phyloP scores from a whole-genome alignment of 768 basidiomycete species.

The Auricularia cornea region DNA sequence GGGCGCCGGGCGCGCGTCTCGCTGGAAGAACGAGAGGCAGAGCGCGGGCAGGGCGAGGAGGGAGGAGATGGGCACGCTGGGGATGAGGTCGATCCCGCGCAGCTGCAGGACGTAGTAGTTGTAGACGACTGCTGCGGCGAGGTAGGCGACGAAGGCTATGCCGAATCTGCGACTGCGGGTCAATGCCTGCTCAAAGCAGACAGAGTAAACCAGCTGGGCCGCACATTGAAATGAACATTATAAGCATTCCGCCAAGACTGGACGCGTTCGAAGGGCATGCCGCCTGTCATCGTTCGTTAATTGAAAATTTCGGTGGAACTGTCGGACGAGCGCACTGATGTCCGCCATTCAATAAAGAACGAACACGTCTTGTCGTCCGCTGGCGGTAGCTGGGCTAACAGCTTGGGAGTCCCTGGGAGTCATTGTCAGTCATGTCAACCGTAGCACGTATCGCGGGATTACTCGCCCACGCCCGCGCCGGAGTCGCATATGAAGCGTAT shows the following conservation, averaged over 20 bases:
- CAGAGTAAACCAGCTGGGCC: slow-evolving; percentile 20
- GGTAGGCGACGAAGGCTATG: slow-evolving; percentile 52
- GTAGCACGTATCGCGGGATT: slow-evolving; percentile 15
- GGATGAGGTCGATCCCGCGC: slow-evolving; percentile 65
- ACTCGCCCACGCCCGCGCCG: slow-evolving; percentile 46
- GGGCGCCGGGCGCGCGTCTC: background rate
- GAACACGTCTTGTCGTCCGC: slow-evolving; percentile 61
- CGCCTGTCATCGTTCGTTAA: slow-evolving; percentile 31
- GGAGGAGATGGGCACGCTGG: slow-evolving; percentile 23
- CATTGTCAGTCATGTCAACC: background rate
- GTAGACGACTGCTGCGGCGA: slow-evolving; percentile 63
- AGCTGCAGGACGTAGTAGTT: slow-evolving; percentile 69
- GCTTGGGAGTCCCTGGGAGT: slow-evolving; percentile 36
- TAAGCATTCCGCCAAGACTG: slow-evolving; percentile 42
- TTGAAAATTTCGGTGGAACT: slow-evolving; percentile 3
- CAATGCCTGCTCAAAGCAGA: background rate
- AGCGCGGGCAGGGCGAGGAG: slow-evolving; percentile 6
- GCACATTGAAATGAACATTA: slow-evolving; percentile 51
- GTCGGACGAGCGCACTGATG: slow-evolving; percentile 44
- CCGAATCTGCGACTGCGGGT: slow-evolving; percentile 36
- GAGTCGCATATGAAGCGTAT: slow-evolving; percentile 75
- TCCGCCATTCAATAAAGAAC: slow-evolving; percentile 79
- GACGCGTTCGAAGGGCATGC: slow-evolving; percentile 66
- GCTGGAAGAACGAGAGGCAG: slow-evolving; percentile 1
- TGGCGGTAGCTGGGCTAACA: slow-evolving; percentile 64